Evolutionary conservation across 2,329 filamentous ascomycete genomes (phyloP).

Genomic region (Aspergillus persii): DNA sequence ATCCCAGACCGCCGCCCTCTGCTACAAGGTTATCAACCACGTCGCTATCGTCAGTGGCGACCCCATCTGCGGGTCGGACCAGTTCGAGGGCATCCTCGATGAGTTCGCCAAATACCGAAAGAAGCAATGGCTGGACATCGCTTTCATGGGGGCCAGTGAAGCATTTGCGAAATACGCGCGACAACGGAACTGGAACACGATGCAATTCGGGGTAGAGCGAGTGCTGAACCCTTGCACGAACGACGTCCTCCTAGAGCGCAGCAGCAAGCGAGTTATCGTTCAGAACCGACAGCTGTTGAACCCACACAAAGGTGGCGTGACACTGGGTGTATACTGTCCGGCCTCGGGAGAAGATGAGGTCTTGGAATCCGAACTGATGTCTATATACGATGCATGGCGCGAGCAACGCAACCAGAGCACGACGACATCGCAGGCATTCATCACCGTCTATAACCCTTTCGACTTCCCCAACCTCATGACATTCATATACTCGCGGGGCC

Average conservation of each 20-base stretch:
- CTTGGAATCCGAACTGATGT: conserved; percentile 32
- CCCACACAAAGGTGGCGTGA: conserved; percentile 31
- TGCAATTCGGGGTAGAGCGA: conserved; percentile 40
- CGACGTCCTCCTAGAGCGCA: conserved; percentile 34
- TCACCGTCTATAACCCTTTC: conserved; percentile 44
- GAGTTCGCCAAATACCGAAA: conserved; percentile 38
- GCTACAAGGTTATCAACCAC: conserved; percentile 38
- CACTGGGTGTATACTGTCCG: conserved; percentile 37
- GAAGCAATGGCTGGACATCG: conserved; percentile 30
- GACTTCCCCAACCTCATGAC: conserved; percentile 39
- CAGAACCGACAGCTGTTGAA: conserved; percentile 40
- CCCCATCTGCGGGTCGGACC: conserved; percentile 33
- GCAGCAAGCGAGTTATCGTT: conserved; percentile 37
- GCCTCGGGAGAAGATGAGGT: conserved; percentile 26
- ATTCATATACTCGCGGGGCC: conserved; percentile 38
- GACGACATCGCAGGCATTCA: conserved; percentile 35
- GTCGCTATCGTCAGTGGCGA: conserved; percentile 42
- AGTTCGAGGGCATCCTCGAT: conserved; percentile 27
- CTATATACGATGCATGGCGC: conserved; percentile 41
- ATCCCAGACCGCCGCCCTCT: conserved; percentile 34
- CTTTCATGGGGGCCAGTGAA: conserved; percentile 38
- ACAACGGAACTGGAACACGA: conserved; percentile 32
- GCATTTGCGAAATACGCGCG: conserved; percentile 32
- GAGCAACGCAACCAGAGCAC: conserved; percentile 30
- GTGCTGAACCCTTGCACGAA: conserved; percentile 43